Base-by-base conservation (phyloP, 495 filamentous ascomycete genomes). In the Schizothecium vesticola region DNA sequence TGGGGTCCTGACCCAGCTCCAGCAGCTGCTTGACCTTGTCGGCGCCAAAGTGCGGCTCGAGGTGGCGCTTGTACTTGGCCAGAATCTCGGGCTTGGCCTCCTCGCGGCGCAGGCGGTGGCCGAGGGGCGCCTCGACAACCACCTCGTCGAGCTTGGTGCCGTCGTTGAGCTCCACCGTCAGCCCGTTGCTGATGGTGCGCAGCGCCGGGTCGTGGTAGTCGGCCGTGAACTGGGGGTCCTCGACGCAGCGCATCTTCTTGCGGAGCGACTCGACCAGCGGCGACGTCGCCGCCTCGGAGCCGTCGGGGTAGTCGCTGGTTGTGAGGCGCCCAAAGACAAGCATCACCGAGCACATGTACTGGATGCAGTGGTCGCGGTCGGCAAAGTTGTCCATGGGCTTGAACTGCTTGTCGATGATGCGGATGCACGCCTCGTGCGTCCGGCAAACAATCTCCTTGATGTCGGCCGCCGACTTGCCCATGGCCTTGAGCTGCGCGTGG, bases 311-410 rank as follows among this genome's bases (percentile, higher is more conserved):
- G 82, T 99, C 95, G 56, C 82, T 88, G 24, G 95, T 93, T 61
- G 92, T 91, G 58, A 99, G 88, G 64, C 95, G 94, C 77, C 95
- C 91, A 79, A 91, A 97, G 63, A 90, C 90, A 68, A 99, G 88
- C 90, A 97, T 97, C 68, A 92, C 93, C 63, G 95, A 85, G 77
- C 92, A 91, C 95, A 99, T 99, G 86, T 99, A 99, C 82, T 97
- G 95, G 71, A 99, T 94, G 83, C 95, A 99, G 85, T 98, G 95
- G 80, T 99, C 95, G 70, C 95, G 93, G 80, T 99, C 95, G 70
- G 95, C 95, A 76, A 97, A 99, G 86, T 99, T 99, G 84, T 97
- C 93, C 91, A 99, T 94, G 68, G 93, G 90, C 85, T 97, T 98
- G 86, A 96, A 95, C 81, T 98, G 96, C 86, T 99, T 99, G 86